A percentile compares a stretch with the other conserved stretches of the same genome.
Conservation (phyloP, 2,329 filamentous ascomycete species). For the Sporothrix euskadiensis region DNA sequence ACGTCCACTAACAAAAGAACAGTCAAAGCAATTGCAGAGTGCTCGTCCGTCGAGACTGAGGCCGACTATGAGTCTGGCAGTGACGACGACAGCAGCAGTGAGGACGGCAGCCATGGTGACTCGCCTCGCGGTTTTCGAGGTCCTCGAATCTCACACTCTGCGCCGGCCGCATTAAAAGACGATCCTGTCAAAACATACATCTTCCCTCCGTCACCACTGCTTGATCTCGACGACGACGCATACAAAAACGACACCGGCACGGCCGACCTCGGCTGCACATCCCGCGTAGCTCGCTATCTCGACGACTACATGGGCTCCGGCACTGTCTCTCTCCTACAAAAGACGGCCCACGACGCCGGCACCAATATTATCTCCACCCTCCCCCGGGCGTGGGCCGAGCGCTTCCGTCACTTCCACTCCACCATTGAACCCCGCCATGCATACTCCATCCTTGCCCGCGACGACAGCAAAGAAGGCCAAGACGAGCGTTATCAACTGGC, state of each 20-base stretch:
- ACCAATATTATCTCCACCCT: neutral
- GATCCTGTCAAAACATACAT: neutral
- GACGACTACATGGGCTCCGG: neutral
- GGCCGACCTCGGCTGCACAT: neutral
- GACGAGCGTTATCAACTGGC: neutral
- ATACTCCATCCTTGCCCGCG: neutral
- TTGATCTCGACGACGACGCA: neutral
- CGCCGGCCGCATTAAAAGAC: neutral
- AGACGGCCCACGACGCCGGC: neutral
- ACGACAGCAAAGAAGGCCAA: neutral
- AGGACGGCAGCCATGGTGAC: neutral
- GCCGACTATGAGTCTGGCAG: neutral
- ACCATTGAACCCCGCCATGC: neutral
- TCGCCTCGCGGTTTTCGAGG: neutral
- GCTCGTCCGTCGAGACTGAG: neutral
- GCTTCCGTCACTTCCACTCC: neutral
- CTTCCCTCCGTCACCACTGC: constrained; percentile 27
- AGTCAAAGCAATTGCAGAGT: constrained; percentile 6
- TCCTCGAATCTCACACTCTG: neutral
- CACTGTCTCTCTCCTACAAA: neutral
- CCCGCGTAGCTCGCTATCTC: neutral
- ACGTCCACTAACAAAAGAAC: neutral
- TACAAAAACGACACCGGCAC: neutral
- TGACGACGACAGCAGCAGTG: neutral
- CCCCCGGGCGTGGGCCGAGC: neutral